Evolutionary conservation across 768 basidiomycete species (phyloP), one percentile per base, ranked within the genome.

Genomic region (Macrolepiota fuliginosa): DNA sequence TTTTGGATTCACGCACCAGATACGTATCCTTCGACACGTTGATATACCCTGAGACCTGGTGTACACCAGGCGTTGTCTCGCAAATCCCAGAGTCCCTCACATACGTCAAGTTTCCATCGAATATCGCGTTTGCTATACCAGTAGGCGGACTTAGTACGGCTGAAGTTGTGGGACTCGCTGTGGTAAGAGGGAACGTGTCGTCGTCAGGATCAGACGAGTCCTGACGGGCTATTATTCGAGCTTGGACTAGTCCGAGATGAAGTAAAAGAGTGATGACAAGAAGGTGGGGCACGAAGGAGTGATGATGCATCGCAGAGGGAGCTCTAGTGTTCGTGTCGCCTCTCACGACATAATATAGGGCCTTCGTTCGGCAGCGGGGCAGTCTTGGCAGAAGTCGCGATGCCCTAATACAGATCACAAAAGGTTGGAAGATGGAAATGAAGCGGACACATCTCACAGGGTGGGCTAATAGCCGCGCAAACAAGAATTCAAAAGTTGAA

Each of bases 31-130:
- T 70, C 1, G 81, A 79, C 13, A 88, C 66, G 68, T 89, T 85
- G 2, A 79, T 86, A 70, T 88, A 89, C 1, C 87, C 85, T 1
- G 85, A 84, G 0, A 84, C 85, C 67, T 85, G 83, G 64, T 76
- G 83, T 1, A 88, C 85, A 19, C 80, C 82, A 19, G 79, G 77
- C 0, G 85, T 86, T 1, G 83, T 87, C 71, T 88, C 87, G n/a
- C 58, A 59, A 29, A 59, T 42, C 11, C 58, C 58, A 27, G 58
- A 59, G 24, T 59, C 50, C 17, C 42, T 51, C 7, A 64, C 37
- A 42, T 42, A 58, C 11, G 35, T 53, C 27, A 62, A 19, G 36
- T 40, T 49, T 22, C 56, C 61, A 32, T 39, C 45, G 9, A 13
- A 6, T 39, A 46, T 24, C 5, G 35, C 17, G 17, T 42, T 36